Base-by-base conservation (phyloP, 148 eudicot species). In the Salicornia ramosissima region DNA sequence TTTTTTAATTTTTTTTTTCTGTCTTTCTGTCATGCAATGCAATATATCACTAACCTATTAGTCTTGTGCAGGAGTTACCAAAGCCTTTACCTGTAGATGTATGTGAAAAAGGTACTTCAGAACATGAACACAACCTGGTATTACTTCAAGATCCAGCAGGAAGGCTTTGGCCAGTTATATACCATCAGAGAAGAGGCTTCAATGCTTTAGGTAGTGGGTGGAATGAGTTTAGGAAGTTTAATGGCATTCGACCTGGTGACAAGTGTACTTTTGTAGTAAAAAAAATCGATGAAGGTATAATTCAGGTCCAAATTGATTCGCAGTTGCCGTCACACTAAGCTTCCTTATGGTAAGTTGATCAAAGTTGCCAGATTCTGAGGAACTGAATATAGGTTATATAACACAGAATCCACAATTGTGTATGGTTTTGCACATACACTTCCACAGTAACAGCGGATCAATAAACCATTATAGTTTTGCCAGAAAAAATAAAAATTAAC, bases 141-240 rank as follows among this genome's bases (percentile, higher is more conserved):
- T 14, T 76, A 50, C 81, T 88, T 28, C 81, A 69, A 43, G 88
- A 78, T 67, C 68, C 84, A 28, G 50, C 1, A n/a, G 58, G 74
- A 52, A 77, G 80, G 64, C 71, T 75, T 36, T 88, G 90, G 90
- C 87, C 88, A 1, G 71, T 83, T 51, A 42, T 81, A n/a, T 84
- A 78, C 80, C 74, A 72, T 42, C 77, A 74, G 61, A 71, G 50
- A 39, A 28, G 24, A 10, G 75, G 68, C 50, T 3, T 62, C 19
- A 78, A 65, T 75, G 74, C 74, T 58, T 53, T 88, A 72, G 61
- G 79, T 14, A 67, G 34, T 9, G 88, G 87, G 31, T 88, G 94
- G 94, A 63, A 65, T 43, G 70, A 39, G 34, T 88, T 88, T 64
- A 57, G 74, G 12, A 69, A 77, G 68, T 68, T 73, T 34, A 79